Evolutionary conservation across 306 rosid species (phyloP), one percentile per base, ranked within the genome.

Genomic region (Adenanthera pavonina): DNA sequence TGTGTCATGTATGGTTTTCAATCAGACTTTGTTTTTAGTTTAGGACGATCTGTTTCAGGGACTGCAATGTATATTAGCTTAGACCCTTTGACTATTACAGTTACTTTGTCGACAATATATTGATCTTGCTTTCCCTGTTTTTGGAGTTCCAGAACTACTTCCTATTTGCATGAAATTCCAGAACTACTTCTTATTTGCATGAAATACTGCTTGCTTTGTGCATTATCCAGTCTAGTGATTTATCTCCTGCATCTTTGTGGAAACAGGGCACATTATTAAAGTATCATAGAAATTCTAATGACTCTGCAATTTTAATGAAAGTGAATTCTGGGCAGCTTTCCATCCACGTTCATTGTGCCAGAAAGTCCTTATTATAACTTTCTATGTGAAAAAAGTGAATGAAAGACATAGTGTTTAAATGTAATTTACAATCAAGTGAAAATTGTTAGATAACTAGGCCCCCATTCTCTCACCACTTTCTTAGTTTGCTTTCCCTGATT

Each of bases 1-100:
- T 53, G 52, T 69, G 25, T 17, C 82, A 17, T 69, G 59, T 57
- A n/a, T 70, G 14, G 33, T 74, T 19, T 74, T 40, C 38, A 30
- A 11, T 13, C 49, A 17, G 13, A 30, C 15, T 16, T 7, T 8
- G 19, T 53, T 54, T 15, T n/a, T 19, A 61, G 62, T 11, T 25
- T 25, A 30, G 11, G 59, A 8, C 20, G 44, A 44, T 60, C 34
- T 38, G 43, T 60, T 72, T 47, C 46, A 33, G 41, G 72, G 33
- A 34, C 19, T n/a, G 41, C 69, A 56, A 46, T 79, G 40, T 56
- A 41, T 57, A 0, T n/a, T 40, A 30, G 38, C 7, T 30, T 30
- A 12, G 16, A 60, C 0, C 67, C 40, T 30, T 30, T 0, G 65
- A 59, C 25, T 59, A 8, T 59, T 20, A 25, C 13, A 59, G 14